Evolutionary conservation across 495 filamentous ascomycete species (phyloP), one percentile per base, ranked within the genome.

Genomic region (Corynascus novoguineensis): DNA sequence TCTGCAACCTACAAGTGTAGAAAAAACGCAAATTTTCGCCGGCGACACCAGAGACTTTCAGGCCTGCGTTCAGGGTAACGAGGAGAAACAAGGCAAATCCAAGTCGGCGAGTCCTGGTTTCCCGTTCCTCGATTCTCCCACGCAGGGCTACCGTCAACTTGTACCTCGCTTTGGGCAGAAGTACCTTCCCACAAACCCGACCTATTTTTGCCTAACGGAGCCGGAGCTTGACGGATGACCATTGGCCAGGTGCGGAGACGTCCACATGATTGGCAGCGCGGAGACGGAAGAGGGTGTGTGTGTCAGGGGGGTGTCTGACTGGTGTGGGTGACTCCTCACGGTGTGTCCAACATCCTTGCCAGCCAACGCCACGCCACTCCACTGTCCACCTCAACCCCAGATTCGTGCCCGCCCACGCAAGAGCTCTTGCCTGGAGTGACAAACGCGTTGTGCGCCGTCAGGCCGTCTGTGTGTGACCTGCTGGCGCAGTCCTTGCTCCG

Each of bases 391-490:
- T 50, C 31, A 60, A 53, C 62, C 62, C 62, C 62, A 64, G 62
- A 64, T 61, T 64, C 57, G 55, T 60, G 46, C 58, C 48, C 50
- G 41, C 51, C 61, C 57, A 50, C 53, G 24, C 53, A 57, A 25
- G 38, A 55, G n/a, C 24, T 41, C 44, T 53, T 57, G 48, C 55
- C 31, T 57, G 47, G 48, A 50, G 55, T 34, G 57, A 48, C 55
- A 53, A 51, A 61, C 60, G 60, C 64, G 64, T 50, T 61, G 60
- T 63, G 58, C 60, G 57, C 59, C 59, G 53, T 49, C n/a, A n/a
- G n/a, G n/a, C n/a, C n/a, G n/a, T n/a, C n/a, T n/a, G n/a, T 59
- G 63, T 66, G 63, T 61, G 59, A 66, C 46, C 37, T 27, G 60
- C 60, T 66, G 64, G 57, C 64, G 60, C 64, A 66, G 61, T 63